Base-by-base conservation (phyloP, 352 stramenopile genomes). In the Phytopythium boreale region DNA sequence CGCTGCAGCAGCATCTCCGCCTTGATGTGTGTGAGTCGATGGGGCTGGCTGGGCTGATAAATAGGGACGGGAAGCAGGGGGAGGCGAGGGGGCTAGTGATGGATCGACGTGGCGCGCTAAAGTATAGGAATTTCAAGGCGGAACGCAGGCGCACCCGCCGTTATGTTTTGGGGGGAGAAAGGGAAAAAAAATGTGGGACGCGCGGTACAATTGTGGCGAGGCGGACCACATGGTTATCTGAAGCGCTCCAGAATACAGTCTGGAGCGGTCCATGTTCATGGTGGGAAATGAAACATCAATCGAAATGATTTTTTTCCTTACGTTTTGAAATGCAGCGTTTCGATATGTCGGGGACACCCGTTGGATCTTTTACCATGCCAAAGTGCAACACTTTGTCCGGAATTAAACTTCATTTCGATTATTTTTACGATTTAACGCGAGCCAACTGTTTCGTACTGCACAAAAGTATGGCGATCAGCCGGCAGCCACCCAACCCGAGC, bases 1-100 rank as follows among this genome's bases (percentile, higher is more conserved):
- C 82, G 80, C 80, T 92, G 84, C 67, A 92, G 72, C 67, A 88
- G 67, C 83, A 92, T 92, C 15, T 17, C 44, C 41, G 39, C 46
- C 26, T 12, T 15, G 14, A 2, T 27, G 14, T 53, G n/a, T 53
- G n/a, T 53, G 47, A 8, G 29, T 34, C 4, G 29, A 10, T 31
- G 24, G 7, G 26, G 49, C 31, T 56, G 49, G 24, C 6, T 7
- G 24, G 49, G 31, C 15, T n/a, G 41, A 22, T 46, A 46, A 46
- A 46, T 46, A 46, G 39, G 39, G 41, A 15, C 41, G 2, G 17
- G 41, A 12, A 4, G 41, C 17, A 46, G 17, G 17, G 41, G 17
- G 41, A n/a, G 22, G 41, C 41, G 41, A n/a, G 41, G 5, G 36
- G 37, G 20, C 39, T 44, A 19, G 15, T 20, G 12, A 44, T 44